Base-by-base conservation (phyloP, 2,329 filamentous ascomycete genomes). In the Diplocarpon rosae region DNA sequence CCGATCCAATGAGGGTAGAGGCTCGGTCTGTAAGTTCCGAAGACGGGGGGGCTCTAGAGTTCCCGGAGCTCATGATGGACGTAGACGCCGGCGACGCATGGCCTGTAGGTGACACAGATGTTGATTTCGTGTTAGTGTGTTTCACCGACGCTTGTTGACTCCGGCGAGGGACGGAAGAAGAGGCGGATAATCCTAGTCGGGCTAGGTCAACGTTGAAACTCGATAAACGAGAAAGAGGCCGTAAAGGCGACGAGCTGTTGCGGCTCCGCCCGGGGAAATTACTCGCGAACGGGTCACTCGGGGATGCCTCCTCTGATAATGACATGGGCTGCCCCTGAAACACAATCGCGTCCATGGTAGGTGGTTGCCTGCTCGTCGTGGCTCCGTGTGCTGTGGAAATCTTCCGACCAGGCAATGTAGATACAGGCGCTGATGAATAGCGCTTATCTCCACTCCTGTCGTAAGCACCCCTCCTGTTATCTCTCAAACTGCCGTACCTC, bases 1-100 rank as follows among this genome's bases (percentile, higher is more conserved):
- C 84, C 24, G 80, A 86, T 48, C 79, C 80, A 49, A 78, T 75
- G 52, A 82, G 69, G 24, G 79, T 83, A 17, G 80, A 85, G 59
- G 53, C 66, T 59, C 50, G 67, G 62, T 53, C 71, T 33, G 48
- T 48, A 27, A 50, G 38, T 45, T 61, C 57, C 15, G 54, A 57
- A 9, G 52, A 50, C 11, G 56, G 52, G 31, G 49, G 45, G 13
- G 42, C 38, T 37, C 51, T 56, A 10, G 46, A 48, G 34, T 39
- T 54, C 6, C 45, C 38, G 14, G 54, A 43, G 8, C 42, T 39
- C 17, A 53, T 54, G 32, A 54, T 56, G 17, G 51, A 49, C 20
- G 50, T 46, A 7, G 51, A 48, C 31, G 43, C 48, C 65, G 62
- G 69, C 48, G 63, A 69, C 61, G 67, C 67, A 45, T 64, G 63